Conservation (phyloP, 2,329 filamentous ascomycete genomes). For the Hymenoscyphus occultus region DNA sequence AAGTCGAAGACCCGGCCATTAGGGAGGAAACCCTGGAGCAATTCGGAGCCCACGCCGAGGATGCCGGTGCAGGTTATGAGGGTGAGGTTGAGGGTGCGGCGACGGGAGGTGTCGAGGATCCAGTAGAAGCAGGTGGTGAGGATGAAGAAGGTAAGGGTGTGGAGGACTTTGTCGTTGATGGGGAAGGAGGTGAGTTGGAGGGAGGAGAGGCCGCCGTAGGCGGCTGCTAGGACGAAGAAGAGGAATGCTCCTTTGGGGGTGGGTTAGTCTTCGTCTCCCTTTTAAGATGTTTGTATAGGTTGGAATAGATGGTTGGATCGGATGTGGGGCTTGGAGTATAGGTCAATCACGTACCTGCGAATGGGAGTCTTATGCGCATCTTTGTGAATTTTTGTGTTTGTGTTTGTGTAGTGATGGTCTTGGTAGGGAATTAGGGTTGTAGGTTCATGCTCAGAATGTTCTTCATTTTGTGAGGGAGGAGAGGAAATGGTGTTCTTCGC, state of each 20-base stretch:
- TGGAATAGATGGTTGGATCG: conserved; percentile 7
- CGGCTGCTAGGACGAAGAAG: conserved; percentile 68
- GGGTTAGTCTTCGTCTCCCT: conserved; percentile 7
- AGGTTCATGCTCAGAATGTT: not conserved
- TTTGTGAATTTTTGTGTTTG: conserved; percentile 17
- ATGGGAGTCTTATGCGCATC: conserved; percentile 86
- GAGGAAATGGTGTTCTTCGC: conserved; percentile 3
- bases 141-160: conserved; percentile 84
- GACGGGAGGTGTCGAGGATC: conserved; percentile 87
- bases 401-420: not conserved
- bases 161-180: conserved; percentile 87
- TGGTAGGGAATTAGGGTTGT: not conserved
- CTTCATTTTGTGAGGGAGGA: not conserved
- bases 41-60: conserved; percentile 71
- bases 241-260: conserved; percentile 59
- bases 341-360: conserved; percentile 64
- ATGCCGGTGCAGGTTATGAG: conserved; percentile 72
- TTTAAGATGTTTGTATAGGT: conserved; percentile 1
- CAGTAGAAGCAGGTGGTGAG: conserved; percentile 92
- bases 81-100: conserved; percentile 80
- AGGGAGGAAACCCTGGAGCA: conserved; percentile 71
- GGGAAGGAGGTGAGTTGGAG: conserved; percentile 49
- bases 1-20: conserved; percentile 71
- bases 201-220: conserved; percentile 75
- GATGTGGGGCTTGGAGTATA: not conserved